Evolutionary conservation across 148 eudicot species (phyloP).

Genomic region (Persicaria maculosa): DNA sequence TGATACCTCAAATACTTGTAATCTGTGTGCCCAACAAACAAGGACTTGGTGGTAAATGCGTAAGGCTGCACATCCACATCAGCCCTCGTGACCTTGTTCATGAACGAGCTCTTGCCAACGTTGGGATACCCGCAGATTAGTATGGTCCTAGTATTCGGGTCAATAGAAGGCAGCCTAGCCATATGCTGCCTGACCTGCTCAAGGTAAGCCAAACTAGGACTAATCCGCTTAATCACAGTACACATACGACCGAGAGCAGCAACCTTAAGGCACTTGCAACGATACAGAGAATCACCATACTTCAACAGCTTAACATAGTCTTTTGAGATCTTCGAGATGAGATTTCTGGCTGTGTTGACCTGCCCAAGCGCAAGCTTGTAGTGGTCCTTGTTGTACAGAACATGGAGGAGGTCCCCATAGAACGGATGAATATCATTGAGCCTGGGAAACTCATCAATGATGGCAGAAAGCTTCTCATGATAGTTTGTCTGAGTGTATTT

Average conservation of each 20-base stretch:
- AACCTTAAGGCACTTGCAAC: constrained; percentile 87
- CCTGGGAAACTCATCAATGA: constrained; percentile 92
- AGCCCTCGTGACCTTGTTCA: constrained; percentile 88
- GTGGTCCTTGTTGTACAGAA: constrained; percentile 89
- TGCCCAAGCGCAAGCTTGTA: constrained; percentile 98
- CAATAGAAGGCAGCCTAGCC: constrained; percentile 93
- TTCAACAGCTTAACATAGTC: constrained; percentile 81
- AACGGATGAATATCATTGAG: constrained; percentile 89
- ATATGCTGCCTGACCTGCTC: constrained; percentile 94
- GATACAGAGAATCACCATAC: constrained; percentile 86
- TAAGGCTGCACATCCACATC: constrained; percentile 98
- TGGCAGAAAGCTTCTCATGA: constrained; percentile 82
- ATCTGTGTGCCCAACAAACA: constrained; percentile 94
- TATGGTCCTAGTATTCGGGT: constrained; percentile 82
- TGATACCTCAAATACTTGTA: constrained; percentile 84
- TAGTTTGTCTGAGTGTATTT: constrained; percentile 75
- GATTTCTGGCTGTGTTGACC: constrained; percentile 79
- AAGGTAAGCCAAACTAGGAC: constrained; percentile 90
- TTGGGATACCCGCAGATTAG: constrained; percentile 91
- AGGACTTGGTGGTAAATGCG: constrained; percentile 89
- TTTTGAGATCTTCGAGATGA: constrained; percentile 65
- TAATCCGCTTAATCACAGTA: constrained; percentile 68
- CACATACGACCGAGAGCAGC: constrained; percentile 99
- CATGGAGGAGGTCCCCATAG: constrained; percentile 89
- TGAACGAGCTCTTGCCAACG: constrained; percentile 96